A percentile compares a stretch with the other conserved stretches of the same genome.
Conservation (phyloP, 73 alveolate genomes). For the Paramecium primaurelia region DNA sequence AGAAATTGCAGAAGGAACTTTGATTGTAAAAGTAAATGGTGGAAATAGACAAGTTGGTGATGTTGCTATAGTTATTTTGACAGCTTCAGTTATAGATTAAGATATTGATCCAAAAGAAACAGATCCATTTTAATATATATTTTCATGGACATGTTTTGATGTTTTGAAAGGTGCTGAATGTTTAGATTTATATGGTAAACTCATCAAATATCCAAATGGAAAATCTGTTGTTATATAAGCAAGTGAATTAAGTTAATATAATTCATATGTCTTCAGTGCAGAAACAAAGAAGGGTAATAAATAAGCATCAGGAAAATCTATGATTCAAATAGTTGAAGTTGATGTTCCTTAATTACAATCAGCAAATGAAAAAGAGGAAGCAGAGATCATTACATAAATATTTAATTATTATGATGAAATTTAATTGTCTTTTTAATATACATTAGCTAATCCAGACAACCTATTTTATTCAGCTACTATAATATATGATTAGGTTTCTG, state of each 20-base stretch:
- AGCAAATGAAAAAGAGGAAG: not conserved
- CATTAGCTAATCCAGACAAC: conserved; percentile 1
- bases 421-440: not conserved
- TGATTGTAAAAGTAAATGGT: not conserved
- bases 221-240: not conserved
- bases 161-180: not conserved
- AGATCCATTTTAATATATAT: not conserved
- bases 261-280: not conserved
- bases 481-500: not conserved
- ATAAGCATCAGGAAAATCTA: not conserved
- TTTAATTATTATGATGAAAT: not conserved
- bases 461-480: not conserved
- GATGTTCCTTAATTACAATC: conserved; percentile 10
- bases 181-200: not conserved
- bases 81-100: not conserved
- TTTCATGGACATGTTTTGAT: not conserved
- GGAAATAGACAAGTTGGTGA: conserved; percentile 11
- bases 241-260: not conserved
- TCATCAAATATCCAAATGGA: not conserved
- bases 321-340: conserved; percentile 9
- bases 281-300: not conserved
- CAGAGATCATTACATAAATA: not conserved
- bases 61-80: not conserved
- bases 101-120: not conserved
- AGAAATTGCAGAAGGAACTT: not conserved